Evolutionary conservation across 805 yeast genomes (phyloP).

Genomic region (Schizosaccharomyces cryophilus): DNA sequence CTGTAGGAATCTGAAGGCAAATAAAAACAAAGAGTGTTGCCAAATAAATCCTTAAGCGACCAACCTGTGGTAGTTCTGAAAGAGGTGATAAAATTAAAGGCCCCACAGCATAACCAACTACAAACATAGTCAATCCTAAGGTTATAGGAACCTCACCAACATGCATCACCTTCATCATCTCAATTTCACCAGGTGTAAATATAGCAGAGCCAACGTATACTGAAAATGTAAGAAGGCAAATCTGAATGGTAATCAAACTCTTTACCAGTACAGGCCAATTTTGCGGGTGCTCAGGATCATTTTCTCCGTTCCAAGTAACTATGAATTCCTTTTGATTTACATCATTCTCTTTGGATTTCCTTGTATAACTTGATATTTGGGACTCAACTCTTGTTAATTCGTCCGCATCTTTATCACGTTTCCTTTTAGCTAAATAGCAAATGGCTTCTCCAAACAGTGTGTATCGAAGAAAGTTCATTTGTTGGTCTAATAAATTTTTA

Average conservation of each 20-base stretch:
- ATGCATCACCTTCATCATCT: slow-evolving; percentile 23
- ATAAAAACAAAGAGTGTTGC: slow-evolving; percentile 22
- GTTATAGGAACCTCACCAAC: slow-evolving; percentile 22
- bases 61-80: slow-evolving; percentile 29
- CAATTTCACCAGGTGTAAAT: slow-evolving; percentile 26
- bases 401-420: too few relatives aligned
- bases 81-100: slow-evolving; percentile 35
- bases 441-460: too few relatives aligned
- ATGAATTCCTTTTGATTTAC: neutral
- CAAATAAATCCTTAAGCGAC: slow-evolving; percentile 28
- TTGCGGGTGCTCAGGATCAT: slow-evolving; percentile 19
- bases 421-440: too few relatives aligned
- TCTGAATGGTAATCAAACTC: slow-evolving; percentile 16
- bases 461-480: too few relatives aligned
- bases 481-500: too few relatives aligned
- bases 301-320: slow-evolving; percentile 9
- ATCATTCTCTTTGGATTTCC: too few relatives aligned
- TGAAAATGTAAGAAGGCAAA: slow-evolving; percentile 24
- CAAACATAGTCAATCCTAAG: slow-evolving; percentile 29
- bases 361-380: too few relatives aligned
- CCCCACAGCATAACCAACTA: slow-evolving; percentile 37
- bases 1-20: slow-evolving; percentile 30
- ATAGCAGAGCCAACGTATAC: slow-evolving; percentile 35
- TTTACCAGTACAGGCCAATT: slow-evolving; percentile 29
- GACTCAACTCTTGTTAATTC: too few relatives aligned